Percentiles rank a stretch among this genome's conserved stretches.
Evolutionary conservation across 2,329 filamentous ascomycete species (phyloP).

Genomic region (Hypoxylon sp.): DNA sequence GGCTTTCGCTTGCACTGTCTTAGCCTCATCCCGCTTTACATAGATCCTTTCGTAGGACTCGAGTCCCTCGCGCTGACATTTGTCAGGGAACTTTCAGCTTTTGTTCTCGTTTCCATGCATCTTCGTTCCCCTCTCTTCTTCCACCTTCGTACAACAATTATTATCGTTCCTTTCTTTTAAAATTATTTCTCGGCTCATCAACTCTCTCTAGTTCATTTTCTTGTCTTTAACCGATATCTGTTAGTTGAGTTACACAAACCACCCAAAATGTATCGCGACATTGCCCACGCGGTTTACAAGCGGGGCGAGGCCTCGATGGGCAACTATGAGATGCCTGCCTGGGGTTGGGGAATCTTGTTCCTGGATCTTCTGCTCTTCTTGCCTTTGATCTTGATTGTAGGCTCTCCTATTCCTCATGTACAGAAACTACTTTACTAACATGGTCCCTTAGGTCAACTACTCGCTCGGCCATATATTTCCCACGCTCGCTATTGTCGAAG

Average conservation of each 20-base stretch:
- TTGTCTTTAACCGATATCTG: constrained; percentile 16
- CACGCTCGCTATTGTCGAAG: constrained; percentile 71
- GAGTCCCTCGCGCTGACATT: constrained; percentile 22
- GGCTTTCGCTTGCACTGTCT: constrained; percentile 6
- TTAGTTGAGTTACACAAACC: constrained; percentile 9
- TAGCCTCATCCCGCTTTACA: constrained; percentile 21
- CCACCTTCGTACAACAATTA: constrained; percentile 17
- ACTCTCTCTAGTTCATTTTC: constrained; percentile 9
- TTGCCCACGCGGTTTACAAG: constrained; percentile 56
- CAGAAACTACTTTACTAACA: constrained; percentile 35
- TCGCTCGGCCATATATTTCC: constrained; percentile 67
- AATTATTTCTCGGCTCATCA: constrained; percentile 20
- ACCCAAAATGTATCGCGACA: constrained; percentile 55
- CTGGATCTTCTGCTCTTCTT: constrained; percentile 62
- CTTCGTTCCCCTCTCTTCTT: constrained; percentile 22
- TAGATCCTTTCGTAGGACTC: constrained; percentile 18
- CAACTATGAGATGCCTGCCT: constrained; percentile 57
- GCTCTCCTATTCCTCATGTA: constrained; percentile 25
- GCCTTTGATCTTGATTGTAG: constrained; percentile 62
- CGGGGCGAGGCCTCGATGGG: constrained; percentile 55
- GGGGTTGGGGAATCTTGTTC: constrained; percentile 59
- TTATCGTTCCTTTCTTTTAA: constrained; percentile 22
- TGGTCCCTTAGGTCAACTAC: constrained; percentile 62
- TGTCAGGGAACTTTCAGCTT: constrained; percentile 35
- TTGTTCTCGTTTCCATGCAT: constrained; percentile 24